Evolutionary conservation across 805 yeast genomes (phyloP), one percentile per base, ranked within the genome.

Genomic region (Cyberlindnera saturnus): DNA sequence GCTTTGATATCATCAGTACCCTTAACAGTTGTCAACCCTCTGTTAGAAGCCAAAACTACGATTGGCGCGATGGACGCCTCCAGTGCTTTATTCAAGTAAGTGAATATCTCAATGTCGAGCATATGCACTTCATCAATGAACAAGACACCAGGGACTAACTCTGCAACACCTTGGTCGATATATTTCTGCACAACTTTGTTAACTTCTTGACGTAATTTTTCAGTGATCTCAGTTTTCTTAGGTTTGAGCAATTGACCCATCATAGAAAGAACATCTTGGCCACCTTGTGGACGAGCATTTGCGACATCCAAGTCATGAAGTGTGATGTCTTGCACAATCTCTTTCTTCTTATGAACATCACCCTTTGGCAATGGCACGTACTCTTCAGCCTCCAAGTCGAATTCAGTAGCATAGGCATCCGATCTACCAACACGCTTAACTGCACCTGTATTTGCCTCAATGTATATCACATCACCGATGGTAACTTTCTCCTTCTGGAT

Each of bases 321-420:
- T 3, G 98, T 87, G 36, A 93, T 96, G 55, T 93, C 97, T 69
- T 93, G 99, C 17, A 93, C 96, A 56, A 91, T 89, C 66, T 93
- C 98, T 64, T 93, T 93, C 74, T 93, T 89, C 63, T 91, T 90
- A 71, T 93, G 99, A 36, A 93, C 96, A 65, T 93, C 99, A 42
- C 99, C 99, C 69, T 93, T 95, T 48, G 99, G 99, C 56, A 95
- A 75, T 35, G 99, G 96, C 18, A 93, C 98, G 65, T 93, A 93
- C 67, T 93, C 98, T 67, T 95, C 97, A 23, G 98, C 96, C 73
- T 93, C 98, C 47, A 95, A 77, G 66, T 93, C 99, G 57, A 90
- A 93, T 68, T 93, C 99, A 9, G 99, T 89, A 19, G 99, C 97
- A 59, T 89, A 89, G 0, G 97, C 96, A 64, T 93, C 98, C n/a